These are phyloP conservation scores for Saccharomyces paradoxus DNA, from an alignment of 805 yeast genomes.

Conservation along the genomic window DNA sequence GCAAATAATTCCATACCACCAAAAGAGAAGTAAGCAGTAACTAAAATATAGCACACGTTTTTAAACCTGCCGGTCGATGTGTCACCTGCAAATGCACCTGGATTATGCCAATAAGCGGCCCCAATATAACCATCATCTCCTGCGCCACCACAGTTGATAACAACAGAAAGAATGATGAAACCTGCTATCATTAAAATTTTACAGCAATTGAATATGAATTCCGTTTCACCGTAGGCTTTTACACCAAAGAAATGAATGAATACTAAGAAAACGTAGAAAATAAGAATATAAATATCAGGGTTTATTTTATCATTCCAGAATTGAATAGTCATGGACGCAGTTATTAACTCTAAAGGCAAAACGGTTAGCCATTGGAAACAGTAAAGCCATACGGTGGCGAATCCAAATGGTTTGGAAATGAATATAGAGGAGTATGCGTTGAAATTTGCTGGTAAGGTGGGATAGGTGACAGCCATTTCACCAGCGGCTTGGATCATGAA, in stretches of 20 bases:
- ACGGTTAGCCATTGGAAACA: constrained; percentile 56
- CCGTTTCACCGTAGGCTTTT: constrained; percentile 63
- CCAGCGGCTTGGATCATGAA: constrained; percentile 47
- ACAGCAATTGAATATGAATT: constrained; percentile 45
- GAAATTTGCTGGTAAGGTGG: constrained; percentile 34
- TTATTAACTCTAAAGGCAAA: constrained; percentile 56
- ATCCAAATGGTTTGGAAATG: constrained; percentile 60
- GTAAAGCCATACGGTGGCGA: constrained; percentile 67
- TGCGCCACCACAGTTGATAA: constrained; percentile 53
- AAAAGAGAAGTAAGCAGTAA: constrained; percentile 55
- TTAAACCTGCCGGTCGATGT: constrained; percentile 38
- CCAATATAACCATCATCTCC: constrained; percentile 51
- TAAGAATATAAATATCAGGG: constrained; percentile 49
- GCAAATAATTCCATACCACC: constrained; percentile 63
- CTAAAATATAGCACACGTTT: constrained; percentile 56
- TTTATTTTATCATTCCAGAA: constrained; percentile 41
- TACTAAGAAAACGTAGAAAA: constrained; percentile 45
- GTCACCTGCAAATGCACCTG: constrained; percentile 38
- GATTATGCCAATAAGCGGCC: constrained; percentile 48
- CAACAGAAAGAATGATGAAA: constrained; percentile 47
- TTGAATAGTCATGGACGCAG: constrained; percentile 46
- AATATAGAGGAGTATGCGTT: constrained; percentile 35
- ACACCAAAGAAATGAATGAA: constrained; percentile 52
- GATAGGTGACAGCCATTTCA: constrained; percentile 36
- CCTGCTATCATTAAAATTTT: constrained; percentile 54